Evolutionary conservation across 2,329 filamentous ascomycete genomes (phyloP).

Genomic region (Lanzia echinophila): DNA sequence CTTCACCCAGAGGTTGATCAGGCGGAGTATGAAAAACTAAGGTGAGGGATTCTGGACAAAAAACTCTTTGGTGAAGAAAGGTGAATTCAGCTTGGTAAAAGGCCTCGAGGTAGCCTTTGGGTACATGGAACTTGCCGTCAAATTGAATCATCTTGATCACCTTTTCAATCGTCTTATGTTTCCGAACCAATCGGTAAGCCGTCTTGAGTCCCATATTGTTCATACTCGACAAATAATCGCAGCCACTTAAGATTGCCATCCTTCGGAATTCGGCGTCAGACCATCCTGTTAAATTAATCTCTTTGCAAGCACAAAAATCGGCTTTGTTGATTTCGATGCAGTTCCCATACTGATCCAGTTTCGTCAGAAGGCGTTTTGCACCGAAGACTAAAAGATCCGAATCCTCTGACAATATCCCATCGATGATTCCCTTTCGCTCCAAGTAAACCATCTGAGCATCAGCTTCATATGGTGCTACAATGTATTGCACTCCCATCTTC

Average conservation of each 20-base stretch:
- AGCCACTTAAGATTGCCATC: conserved; percentile 96
- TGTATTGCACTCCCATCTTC: conserved; percentile 68
- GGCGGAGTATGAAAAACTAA: conserved; percentile 71
- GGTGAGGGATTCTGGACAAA: conserved; percentile 64
- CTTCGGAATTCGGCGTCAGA: conserved; percentile 82
- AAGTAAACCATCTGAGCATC: conserved; percentile 96
- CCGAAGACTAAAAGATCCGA: conserved; percentile 95
- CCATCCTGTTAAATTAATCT: conserved; percentile 87
- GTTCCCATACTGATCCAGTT: conserved; percentile 88
- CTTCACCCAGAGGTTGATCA: conserved; percentile 53
- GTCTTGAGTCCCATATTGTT: conserved; percentile 87
- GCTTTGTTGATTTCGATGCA: conserved; percentile 86
- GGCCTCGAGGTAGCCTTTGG: conserved; percentile 69
- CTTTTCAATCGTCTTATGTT: conserved; percentile 80
- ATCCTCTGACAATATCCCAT: conserved; percentile 90
- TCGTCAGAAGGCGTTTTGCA: conserved; percentile 82
- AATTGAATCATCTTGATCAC: conserved; percentile 79
- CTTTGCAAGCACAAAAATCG: conserved; percentile 82
- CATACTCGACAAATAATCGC: conserved; percentile 87
- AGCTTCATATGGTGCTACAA: conserved; percentile 95
- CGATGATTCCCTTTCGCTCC: conserved; percentile 74
- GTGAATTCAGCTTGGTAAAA: conserved; percentile 88
- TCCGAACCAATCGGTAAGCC: conserved; percentile 82
- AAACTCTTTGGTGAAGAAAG: conserved; percentile 92
- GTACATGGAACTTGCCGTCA: conserved; percentile 77